These are phyloP conservation scores for Penicillium fuscoglaucum DNA, from an alignment of 2,329 filamentous ascomycete genomes.

Conservation along the genomic window DNA sequence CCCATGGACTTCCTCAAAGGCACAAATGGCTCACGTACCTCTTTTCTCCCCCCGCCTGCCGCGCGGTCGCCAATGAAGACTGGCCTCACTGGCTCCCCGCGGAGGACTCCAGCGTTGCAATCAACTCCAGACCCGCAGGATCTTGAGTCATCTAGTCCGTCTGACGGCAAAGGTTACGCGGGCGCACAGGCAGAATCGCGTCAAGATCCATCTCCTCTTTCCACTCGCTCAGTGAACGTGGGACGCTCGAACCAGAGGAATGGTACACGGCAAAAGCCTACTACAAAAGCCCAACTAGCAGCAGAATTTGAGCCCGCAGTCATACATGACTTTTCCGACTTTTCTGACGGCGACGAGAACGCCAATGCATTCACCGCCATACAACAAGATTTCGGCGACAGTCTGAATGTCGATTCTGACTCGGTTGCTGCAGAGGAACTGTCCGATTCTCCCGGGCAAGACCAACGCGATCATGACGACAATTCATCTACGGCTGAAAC, in stretches of 20 bases:
- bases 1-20: slow-evolving; percentile 45
- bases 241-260: slow-evolving; percentile 30
- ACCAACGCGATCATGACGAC: slow-evolving; percentile 22
- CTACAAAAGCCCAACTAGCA: slow-evolving; percentile 15
- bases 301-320: slow-evolving; percentile 28
- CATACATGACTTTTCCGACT: slow-evolving; percentile 35
- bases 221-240: slow-evolving; percentile 38
- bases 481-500: slow-evolving; percentile 17
- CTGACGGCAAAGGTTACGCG: slow-evolving; percentile 33
- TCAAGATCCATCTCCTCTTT: slow-evolving; percentile 38
- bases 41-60: slow-evolving; percentile 42
- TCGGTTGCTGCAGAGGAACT: slow-evolving; percentile 18
- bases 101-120: slow-evolving; percentile 43
- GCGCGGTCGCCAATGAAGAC: slow-evolving; percentile 50
- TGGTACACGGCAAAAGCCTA: slow-evolving; percentile 25
- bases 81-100: slow-evolving; percentile 44
- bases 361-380: slow-evolving; percentile 31
- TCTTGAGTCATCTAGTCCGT: slow-evolving; percentile 43
- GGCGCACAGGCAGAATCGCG: slow-evolving; percentile 26
- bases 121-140: slow-evolving; percentile 44
- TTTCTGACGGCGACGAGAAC: slow-evolving; percentile 42
- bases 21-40: slow-evolving; percentile 34
- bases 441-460: slow-evolving; percentile 11
- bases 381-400: slow-evolving; percentile 30
- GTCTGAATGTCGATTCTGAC: slow-evolving; percentile 23